phyloP scores from a whole-genome alignment of 73 alveolate genomes.

The Diophrys sp. region DNA sequence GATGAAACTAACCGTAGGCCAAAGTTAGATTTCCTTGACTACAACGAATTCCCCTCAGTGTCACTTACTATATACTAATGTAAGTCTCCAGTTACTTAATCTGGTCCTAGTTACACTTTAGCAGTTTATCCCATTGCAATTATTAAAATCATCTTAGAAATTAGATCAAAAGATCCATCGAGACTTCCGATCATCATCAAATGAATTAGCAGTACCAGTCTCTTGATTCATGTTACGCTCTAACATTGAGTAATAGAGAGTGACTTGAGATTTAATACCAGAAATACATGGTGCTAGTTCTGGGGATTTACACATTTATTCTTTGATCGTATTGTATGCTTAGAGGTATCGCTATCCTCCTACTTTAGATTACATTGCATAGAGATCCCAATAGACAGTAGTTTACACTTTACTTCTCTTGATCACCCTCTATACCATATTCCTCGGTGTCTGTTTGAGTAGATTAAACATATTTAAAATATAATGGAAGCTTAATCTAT shows the following conservation, averaged over 20 bases:
- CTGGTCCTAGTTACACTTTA: too few relatives aligned
- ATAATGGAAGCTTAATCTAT: too few relatives aligned
- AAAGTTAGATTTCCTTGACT: too few relatives aligned
- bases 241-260: background rate
- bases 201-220: background rate
- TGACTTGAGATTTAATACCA: background rate
- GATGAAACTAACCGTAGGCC: too few relatives aligned
- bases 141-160: background rate
- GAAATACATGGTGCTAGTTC: background rate
- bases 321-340: background rate
- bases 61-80: too few relatives aligned
- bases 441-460: too few relatives aligned
- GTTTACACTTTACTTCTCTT: too few relatives aligned
- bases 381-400: background rate
- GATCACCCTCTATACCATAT: too few relatives aligned
- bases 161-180: background rate
- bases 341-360: background rate
- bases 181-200: background rate
- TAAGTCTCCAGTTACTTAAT: too few relatives aligned
- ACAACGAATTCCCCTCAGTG: too few relatives aligned
- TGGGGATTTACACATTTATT: background rate
- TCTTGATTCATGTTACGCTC: background rate
- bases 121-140: background rate
- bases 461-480: too few relatives aligned
- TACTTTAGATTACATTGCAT: background rate